Evolutionary conservation across 176 grass and related monocot genomes (phyloP).

Genomic region (Oryza glaberrima): DNA sequence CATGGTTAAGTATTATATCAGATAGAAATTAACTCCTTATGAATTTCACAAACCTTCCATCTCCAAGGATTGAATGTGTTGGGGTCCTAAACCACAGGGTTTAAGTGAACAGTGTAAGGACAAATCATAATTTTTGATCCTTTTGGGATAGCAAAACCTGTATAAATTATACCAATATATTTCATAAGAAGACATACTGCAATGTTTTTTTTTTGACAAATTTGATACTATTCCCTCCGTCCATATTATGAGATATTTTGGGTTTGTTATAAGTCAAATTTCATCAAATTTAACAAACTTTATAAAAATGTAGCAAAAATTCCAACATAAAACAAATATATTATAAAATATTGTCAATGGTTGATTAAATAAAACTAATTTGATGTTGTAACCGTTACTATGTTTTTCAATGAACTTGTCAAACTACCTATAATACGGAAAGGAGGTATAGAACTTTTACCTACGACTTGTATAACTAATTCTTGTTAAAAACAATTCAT

Average conservation of each 20-base stretch:
- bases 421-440: too few species aligned
- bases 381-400: too few species aligned
- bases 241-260: too few species aligned
- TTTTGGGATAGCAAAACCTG: constrained; percentile 57
- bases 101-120: constrained; percentile 42
- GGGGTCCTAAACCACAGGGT: constrained; percentile 53
- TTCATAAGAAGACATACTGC: neutral
- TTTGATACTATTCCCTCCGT: neutral
- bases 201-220: neutral
- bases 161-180: neutral
- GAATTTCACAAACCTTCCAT: constrained; percentile 52
- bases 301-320: too few species aligned
- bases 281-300: too few species aligned
- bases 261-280: too few species aligned
- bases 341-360: too few species aligned
- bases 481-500: neutral
- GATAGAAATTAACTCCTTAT: neutral
- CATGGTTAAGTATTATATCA: too few species aligned
- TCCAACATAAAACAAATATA: too few species aligned
- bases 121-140: constrained; percentile 62
- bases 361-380: too few species aligned
- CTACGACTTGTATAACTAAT: neutral
- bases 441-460: neutral
- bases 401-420: too few species aligned
- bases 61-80: constrained; percentile 59